Conservation (phyloP, 2,329 filamentous ascomycete genomes). For the Coleophoma cylindrospora region DNA sequence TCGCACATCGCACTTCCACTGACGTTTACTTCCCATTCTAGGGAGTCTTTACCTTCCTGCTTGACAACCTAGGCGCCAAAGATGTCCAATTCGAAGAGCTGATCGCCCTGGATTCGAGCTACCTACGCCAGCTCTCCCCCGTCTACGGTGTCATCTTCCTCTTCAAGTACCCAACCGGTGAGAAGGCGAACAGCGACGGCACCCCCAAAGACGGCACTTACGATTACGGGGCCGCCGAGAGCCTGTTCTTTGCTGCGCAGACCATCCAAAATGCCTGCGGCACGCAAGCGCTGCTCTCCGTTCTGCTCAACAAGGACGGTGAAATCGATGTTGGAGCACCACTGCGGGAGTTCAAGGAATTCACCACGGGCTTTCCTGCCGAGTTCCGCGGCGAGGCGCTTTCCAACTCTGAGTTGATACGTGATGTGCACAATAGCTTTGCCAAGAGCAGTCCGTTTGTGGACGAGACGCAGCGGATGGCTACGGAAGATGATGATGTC, state of each 20-base stretch:
- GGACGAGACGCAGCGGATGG: conserved; percentile 76
- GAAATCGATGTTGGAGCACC: conserved; percentile 56
- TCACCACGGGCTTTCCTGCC: conserved; percentile 62
- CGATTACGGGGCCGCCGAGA: conserved; percentile 68
- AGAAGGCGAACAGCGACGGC: conserved; percentile 47
- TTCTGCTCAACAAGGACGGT: conserved; percentile 78
- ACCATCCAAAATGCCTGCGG: conserved; percentile 99
- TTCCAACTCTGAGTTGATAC: conserved; percentile 57
- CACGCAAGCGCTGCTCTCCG: conserved; percentile 88
- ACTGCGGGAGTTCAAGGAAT: conserved; percentile 65
- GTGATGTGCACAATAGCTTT: conserved; percentile 68
- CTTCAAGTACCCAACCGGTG: conserved; percentile 87
- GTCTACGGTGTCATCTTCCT: conserved; percentile 97
- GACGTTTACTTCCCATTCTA: conserved; percentile 7
- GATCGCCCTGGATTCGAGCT: conserved; percentile 76
- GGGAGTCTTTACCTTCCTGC: conserved; percentile 97
- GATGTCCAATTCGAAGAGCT: conserved; percentile 97
- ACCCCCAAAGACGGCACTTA: conserved; percentile 76
- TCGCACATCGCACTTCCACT: conserved; percentile 12
- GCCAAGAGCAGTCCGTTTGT: conserved; percentile 80
- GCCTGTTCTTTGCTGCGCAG: conserved; percentile 90
- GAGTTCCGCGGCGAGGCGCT: conserved; percentile 66
- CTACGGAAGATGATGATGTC: conserved; percentile 75
- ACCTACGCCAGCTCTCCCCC: conserved; percentile 65
- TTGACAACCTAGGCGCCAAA: conserved; percentile 87